phyloP scores from a whole-genome alignment of 2,329 filamentous ascomycete species.

The Epichloe coenophiala region DNA sequence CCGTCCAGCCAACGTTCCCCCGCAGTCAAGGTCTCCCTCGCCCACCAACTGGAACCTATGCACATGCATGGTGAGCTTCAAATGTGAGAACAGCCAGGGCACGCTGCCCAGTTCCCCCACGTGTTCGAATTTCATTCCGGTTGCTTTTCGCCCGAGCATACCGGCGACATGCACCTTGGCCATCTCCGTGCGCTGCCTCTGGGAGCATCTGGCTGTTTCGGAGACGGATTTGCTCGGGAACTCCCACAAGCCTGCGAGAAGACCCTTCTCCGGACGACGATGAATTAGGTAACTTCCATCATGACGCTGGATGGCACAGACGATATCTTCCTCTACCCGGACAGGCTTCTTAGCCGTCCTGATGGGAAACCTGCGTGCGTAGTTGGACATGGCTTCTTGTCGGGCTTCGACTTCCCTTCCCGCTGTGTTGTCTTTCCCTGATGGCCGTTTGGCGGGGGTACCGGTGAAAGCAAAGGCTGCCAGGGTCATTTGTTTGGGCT shows the following conservation, averaged over 20 bases:
- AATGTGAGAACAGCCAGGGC: conserved; percentile 44
- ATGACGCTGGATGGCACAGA: conserved; percentile 34
- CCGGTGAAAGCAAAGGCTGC: conserved; percentile 23
- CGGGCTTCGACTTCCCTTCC: conserved; percentile 12
- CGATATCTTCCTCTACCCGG: conserved; percentile 37
- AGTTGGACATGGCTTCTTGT: conserved; percentile 25
- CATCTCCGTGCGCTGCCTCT: conserved; percentile 20
- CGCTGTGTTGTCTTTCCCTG: not conserved
- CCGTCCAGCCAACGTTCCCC: conserved; percentile 3
- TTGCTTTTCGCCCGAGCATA: not conserved
- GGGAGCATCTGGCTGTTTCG: conserved; percentile 7
- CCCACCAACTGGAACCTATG: conserved; percentile 31
- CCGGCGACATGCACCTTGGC: conserved; percentile 21
- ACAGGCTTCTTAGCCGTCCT: conserved; percentile 38
- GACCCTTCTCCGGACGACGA: conserved; percentile 37
- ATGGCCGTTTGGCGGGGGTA: not conserved
- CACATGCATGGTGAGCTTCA: conserved; percentile 44
- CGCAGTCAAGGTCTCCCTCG: not conserved
- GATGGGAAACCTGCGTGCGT: conserved; percentile 38
- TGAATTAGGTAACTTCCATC: conserved; percentile 34
- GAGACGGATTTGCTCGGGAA: conserved; percentile 32
- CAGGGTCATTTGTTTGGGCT: conserved; percentile 17
- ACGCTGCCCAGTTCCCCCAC: conserved; percentile 34
- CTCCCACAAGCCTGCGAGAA: conserved; percentile 43
- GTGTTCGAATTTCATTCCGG: conserved; percentile 15